Percentiles rank a stretch among this genome's conserved stretches.
These are phyloP conservation scores for Jatropha multifida DNA, from an alignment of 441 rosid species.

Conservation along the genomic window DNA sequence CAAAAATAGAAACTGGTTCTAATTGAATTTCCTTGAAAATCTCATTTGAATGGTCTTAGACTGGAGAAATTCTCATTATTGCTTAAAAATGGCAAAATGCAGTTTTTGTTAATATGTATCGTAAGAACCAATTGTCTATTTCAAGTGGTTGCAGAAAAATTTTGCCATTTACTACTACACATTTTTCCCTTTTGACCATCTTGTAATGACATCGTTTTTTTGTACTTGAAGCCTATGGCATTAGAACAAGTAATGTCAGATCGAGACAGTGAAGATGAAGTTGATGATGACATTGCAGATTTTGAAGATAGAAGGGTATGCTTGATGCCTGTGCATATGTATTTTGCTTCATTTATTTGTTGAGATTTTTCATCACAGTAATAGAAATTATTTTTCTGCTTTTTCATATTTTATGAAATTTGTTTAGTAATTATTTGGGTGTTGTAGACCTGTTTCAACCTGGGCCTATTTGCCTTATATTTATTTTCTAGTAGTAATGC, in stretches of 20 bases:
- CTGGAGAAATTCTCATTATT: constrained; percentile 9
- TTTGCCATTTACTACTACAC: background rate
- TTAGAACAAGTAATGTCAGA: constrained; percentile 81
- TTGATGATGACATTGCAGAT: constrained; percentile 95
- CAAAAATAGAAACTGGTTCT: background rate
- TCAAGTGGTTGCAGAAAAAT: background rate
- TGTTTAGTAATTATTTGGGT: background rate
- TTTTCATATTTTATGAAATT: background rate
- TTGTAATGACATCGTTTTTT: background rate
- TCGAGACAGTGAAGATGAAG: constrained; percentile 93
- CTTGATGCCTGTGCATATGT: constrained; percentile 16
- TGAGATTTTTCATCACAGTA: background rate
- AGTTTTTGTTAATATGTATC: background rate
- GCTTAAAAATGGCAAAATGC: background rate
- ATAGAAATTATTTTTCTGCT: background rate
- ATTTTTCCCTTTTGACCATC: background rate
- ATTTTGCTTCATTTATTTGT: background rate
- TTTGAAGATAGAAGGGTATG: constrained; percentile 92
- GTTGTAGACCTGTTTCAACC: background rate
- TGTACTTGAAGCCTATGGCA: constrained; percentile 71
- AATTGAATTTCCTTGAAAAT: background rate
- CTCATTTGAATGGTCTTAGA: background rate
- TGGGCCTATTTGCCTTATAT: background rate
- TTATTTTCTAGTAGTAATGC: background rate
- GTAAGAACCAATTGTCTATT: background rate